Evolutionary conservation across 352 stramenopile genomes (phyloP).

Genomic region (Globisporangium irregulare): DNA sequence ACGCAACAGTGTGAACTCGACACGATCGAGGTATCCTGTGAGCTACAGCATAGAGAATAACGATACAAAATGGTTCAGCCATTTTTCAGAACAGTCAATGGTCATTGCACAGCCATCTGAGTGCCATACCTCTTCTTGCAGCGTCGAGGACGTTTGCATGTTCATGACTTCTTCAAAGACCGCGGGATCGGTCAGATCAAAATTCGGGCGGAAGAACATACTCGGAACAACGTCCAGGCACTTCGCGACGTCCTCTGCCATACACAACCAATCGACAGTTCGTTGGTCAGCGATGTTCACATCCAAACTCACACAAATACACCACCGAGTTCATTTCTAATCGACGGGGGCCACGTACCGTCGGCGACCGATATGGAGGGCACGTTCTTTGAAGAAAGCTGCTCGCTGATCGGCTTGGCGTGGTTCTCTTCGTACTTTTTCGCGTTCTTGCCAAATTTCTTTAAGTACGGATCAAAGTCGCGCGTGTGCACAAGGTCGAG

Average conservation of each 20-base stretch:
- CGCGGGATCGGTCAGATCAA: conserved; percentile 70
- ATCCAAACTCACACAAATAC: background rate
- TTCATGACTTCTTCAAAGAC: conserved; percentile 83
- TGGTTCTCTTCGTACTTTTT: conserved; percentile 78
- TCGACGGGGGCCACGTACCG: conserved; percentile 28
- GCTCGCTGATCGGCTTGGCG: conserved; percentile 66
- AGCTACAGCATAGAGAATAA: background rate
- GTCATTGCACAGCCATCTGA: background rate
- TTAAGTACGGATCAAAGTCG: conserved; percentile 81
- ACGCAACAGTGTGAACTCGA: conserved; percentile 82
- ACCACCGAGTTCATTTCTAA: background rate
- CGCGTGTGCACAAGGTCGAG: conserved; percentile 52
- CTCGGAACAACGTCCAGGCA: conserved; percentile 73
- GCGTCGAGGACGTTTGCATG: conserved; percentile 45
- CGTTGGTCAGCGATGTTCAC: background rate
- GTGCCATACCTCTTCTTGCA: conserved; percentile 63
- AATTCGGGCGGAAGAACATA: conserved; percentile 78
- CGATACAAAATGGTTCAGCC: background rate
- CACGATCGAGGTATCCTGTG: conserved; percentile 71
- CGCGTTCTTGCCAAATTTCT: conserved; percentile 61
- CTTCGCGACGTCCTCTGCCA: conserved; percentile 75
- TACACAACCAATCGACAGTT: background rate
- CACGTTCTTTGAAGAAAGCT: conserved; percentile 82
- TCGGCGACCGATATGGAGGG: conserved; percentile 76
- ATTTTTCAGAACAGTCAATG: background rate